phyloP scores from a whole-genome alignment of 371 early-diverging fungal genomes.

The Syncephalastrum sp. region DNA sequence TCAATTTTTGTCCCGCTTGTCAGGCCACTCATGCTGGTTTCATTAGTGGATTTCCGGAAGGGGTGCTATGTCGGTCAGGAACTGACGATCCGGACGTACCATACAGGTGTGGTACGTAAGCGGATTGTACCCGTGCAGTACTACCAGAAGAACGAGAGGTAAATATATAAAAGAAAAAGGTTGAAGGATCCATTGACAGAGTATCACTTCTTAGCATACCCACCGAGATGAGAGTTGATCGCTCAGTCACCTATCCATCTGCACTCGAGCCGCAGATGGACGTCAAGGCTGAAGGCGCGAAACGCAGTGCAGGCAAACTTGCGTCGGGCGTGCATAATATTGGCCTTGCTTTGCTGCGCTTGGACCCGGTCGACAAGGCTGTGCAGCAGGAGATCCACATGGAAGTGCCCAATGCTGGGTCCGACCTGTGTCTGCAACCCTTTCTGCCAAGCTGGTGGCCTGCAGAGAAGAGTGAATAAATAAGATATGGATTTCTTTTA shows the following conservation, averaged over 20 bases:
- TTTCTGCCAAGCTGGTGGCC: constrained; percentile 66
- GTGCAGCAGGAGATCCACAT: constrained; percentile 20
- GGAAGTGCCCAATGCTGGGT: constrained; percentile 29
- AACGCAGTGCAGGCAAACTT: constrained; percentile 62
- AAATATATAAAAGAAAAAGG: constrained; percentile 6
- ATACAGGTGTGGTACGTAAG: constrained; percentile 93
- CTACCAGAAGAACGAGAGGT: constrained; percentile 39
- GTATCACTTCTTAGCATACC: constrained; percentile 29
- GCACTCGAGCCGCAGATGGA: constrained; percentile 51
- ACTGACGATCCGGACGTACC: constrained; percentile 93
- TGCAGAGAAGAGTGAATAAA: constrained; percentile 10
- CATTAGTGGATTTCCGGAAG: constrained; percentile 88
- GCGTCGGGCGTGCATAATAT: constrained; percentile 72
- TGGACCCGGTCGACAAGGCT: constrained; percentile 64
- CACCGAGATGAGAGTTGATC: constrained; percentile 29
- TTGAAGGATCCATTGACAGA: too few relatives aligned
- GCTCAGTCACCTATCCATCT: constrained; percentile 17
- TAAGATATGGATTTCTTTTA: neutral
- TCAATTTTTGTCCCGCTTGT: too few relatives aligned
- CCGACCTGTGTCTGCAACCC: constrained; percentile 37
- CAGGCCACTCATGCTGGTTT: too few relatives aligned
- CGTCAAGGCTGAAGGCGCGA: constrained; percentile 39
- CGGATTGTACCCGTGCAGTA: constrained; percentile 85
- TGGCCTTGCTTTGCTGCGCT: constrained; percentile 83
- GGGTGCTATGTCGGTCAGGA: constrained; percentile 99